phyloP scores from a whole-genome alignment of 1,284 basidiomycete genomes.

The Sutorius eximius region DNA sequence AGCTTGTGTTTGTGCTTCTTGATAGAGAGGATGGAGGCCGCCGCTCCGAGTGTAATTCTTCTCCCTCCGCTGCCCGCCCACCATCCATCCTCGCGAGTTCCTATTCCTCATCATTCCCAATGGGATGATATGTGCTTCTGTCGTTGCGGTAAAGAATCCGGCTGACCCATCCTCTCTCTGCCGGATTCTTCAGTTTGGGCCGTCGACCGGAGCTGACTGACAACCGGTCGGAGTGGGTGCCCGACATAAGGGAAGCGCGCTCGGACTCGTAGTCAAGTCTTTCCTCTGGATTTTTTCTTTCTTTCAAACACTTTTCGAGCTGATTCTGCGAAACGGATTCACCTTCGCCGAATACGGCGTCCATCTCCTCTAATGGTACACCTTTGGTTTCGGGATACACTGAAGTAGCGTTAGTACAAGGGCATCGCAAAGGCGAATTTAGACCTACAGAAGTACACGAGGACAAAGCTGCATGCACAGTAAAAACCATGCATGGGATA shows the following conservation, averaged over 20 bases:
- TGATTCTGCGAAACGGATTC: background rate
- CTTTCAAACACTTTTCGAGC: constrained; percentile 12
- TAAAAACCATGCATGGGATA: constrained; percentile 98
- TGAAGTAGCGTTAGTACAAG: constrained; percentile 28
- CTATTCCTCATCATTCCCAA: constrained; percentile 58
- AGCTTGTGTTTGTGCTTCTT: constrained; percentile 5
- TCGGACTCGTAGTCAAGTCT: constrained; percentile 74
- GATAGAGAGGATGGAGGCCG: constrained; percentile 10
- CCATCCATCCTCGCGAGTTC: constrained; percentile 64
- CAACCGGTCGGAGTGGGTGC: constrained; percentile 38
- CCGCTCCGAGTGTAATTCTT: constrained; percentile 15
- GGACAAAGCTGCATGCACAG: constrained; percentile 83
- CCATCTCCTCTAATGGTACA: constrained; percentile 81
- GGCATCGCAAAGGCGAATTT: background rate
- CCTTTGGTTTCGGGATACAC: constrained; percentile 85
- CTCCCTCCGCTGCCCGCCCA: constrained; percentile 27
- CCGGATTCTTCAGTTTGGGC: constrained; percentile 22
- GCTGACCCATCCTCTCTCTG: constrained; percentile 46
- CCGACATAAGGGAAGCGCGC: constrained; percentile 55
- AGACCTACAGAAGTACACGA: constrained; percentile 75
- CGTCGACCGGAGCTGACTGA: constrained; percentile 33
- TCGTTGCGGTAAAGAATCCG: constrained; percentile 52
- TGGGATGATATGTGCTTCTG: constrained; percentile 53
- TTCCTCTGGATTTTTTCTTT: constrained; percentile 44
- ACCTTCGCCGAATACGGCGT: constrained; percentile 82